Conservation (phyloP, 768 basidiomycete genomes). For the Daedaleopsis nitida region DNA sequence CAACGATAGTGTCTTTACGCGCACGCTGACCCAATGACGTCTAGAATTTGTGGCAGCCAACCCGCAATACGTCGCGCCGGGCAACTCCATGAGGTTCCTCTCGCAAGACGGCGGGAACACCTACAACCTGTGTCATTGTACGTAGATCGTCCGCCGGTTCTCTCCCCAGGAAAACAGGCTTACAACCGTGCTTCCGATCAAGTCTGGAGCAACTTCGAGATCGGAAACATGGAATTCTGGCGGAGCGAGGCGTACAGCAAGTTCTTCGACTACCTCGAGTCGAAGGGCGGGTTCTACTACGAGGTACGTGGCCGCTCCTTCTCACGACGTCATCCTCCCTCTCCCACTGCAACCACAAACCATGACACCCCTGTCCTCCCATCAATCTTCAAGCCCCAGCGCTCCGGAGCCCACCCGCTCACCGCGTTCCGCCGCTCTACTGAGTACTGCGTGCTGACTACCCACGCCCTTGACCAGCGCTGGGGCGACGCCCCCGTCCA, state of each 20-base stretch:
- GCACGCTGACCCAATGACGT: constrained; percentile 25
- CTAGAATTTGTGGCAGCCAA: constrained; percentile 55
- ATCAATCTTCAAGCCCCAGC: neutral
- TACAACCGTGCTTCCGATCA: neutral
- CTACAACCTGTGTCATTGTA: constrained; percentile 69
- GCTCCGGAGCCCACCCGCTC: neutral
- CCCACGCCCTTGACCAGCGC: constrained; percentile 21
- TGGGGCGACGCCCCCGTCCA: constrained; percentile 52
- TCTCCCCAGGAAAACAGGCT: neutral
- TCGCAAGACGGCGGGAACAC: constrained; percentile 66
- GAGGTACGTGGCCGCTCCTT: constrained; percentile 52
- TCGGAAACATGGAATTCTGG: constrained; percentile 90
- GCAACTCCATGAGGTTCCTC: constrained; percentile 65
- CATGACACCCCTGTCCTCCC: neutral
- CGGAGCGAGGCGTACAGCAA: constrained; percentile 77
- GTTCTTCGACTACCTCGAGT: constrained; percentile 83
- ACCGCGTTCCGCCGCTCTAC: too few relatives aligned
- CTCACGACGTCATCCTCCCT: neutral
- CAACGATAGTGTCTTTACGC: neutral
- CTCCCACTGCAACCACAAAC: neutral
- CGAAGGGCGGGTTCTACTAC: constrained; percentile 88
- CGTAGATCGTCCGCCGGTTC: constrained; percentile 22
- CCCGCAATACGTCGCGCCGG: constrained; percentile 55
- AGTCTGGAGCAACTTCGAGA: constrained; percentile 77
- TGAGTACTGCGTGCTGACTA: too few relatives aligned